Evolutionary conservation across 2,329 filamentous ascomycete species (phyloP).

Genomic region (Thelonectria olida): DNA sequence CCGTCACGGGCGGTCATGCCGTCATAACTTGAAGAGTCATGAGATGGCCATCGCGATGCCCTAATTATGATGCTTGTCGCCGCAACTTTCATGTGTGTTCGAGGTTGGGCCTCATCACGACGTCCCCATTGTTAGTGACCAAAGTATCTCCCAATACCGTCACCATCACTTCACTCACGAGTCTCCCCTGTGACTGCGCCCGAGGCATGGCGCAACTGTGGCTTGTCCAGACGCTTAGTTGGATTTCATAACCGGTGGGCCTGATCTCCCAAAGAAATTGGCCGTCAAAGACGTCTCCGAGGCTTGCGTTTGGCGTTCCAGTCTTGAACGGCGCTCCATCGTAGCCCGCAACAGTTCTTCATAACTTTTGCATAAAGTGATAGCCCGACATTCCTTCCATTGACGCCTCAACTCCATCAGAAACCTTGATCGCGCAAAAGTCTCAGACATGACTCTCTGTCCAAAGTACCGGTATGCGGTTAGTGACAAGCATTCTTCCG

Average conservation of each 20-base stretch:
- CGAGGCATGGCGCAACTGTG: not conserved
- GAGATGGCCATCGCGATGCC: not conserved
- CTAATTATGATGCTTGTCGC: not conserved
- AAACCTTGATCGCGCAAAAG: not conserved
- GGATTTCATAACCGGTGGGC: not conserved
- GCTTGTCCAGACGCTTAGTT: not conserved
- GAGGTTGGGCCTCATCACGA: not conserved
- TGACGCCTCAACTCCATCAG: not conserved
- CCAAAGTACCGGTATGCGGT: not conserved
- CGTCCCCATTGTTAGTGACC: constrained; percentile 1
- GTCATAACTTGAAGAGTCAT: constrained; percentile 6
- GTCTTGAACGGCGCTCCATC: too few species aligned
- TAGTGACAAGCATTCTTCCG: too few species aligned
- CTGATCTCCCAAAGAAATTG: not conserved
- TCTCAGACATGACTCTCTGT: not conserved
- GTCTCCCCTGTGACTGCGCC: not conserved
- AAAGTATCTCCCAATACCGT: not conserved
- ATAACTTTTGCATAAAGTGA: not conserved
- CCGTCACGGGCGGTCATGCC: not conserved
- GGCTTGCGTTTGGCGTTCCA: too few species aligned
- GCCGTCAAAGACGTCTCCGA: not conserved
- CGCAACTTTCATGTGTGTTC: not conserved
- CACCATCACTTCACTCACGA: too few species aligned
- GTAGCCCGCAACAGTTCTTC: too few species aligned
- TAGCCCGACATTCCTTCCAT: not conserved